Percentiles rank a stretch among this genome's conserved stretches.
Evolutionary conservation across 129 eudicot genomes (phyloP).

Genomic region (Kitagawia praeruptora): DNA sequence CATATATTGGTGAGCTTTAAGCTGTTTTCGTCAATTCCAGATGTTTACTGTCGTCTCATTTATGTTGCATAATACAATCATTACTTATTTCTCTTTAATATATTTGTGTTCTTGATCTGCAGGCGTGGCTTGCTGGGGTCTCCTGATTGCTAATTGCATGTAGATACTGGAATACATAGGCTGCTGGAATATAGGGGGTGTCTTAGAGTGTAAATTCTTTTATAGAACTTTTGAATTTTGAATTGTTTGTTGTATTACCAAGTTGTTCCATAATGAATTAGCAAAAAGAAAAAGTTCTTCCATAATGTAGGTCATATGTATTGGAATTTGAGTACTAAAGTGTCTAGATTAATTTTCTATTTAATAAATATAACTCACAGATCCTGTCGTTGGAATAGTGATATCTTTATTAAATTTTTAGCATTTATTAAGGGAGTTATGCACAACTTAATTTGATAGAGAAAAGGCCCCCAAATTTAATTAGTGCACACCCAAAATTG

Average conservation of each 20-base stretch:
- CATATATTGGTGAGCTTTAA: constrained; percentile 18
- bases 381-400: not conserved
- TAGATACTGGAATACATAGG: not conserved
- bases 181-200: not conserved
- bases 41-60: not conserved
- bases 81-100: not conserved
- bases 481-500: too few relatives aligned
- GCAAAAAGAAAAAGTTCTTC: not conserved
- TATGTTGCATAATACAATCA: not conserved
- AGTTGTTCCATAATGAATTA: not conserved
- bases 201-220: not conserved
- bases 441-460: too few relatives aligned
- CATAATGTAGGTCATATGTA: not conserved
- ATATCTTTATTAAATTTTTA: not conserved
- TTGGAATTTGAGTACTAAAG: not conserved
- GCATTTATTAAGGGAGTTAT: too few relatives aligned
- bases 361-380: not conserved
- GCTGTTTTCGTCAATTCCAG: not conserved
- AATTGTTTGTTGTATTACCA: not conserved
- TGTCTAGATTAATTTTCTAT: not conserved
- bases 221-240: not conserved
- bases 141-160: constrained; percentile 2
- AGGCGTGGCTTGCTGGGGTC: not conserved
- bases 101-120: not conserved
- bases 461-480: too few relatives aligned